Evolutionary conservation across 257 asterid species (phyloP), one percentile per base, ranked within the genome.

Genomic region (Gynochthodes officinalis): DNA sequence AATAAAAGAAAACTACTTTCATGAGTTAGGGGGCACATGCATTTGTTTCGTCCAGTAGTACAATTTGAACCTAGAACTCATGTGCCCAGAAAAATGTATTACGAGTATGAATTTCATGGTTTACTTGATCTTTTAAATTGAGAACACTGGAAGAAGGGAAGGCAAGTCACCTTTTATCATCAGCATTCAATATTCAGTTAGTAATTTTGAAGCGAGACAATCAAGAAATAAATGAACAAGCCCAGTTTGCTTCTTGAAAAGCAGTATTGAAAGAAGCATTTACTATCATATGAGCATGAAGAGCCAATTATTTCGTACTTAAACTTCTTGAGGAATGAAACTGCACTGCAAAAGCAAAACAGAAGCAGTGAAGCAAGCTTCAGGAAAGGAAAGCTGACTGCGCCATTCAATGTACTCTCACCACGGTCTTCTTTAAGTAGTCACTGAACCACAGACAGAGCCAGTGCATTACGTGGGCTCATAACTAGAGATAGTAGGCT

Each of bases 321-420:
- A 18, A 28, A 58, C 64, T 37, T 73, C 39, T 59, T 71, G 66
- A 35, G 71, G 64, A 46, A 69, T 53, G 48, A 21, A 39, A 64
- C 14, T 53, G 73, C 46, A 53, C 39, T 69, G 64, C 50, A 74
- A 54, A 71, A 67, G 65, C 65, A 63, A 79, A 55, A 25, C 62
- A 59, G 61, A 82, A 79, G 59, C 77, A 64, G 78, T 43, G 77
- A 75, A 67, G 84, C 79, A 80, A 78, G 62, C 33, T 73, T 76
- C 59, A 74, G 75, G 79, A 82, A 71, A 70, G 58, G 46, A 75
- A 78, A 81, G 72, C 76, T 76, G 76, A 79, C 57, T 53, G 68
- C 70, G 46, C 68, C 73, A 52, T 70, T 82, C 73, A 78, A 71
- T 75, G 82, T 81, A 64, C 35, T 50, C 64, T 75, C 74, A 30